A percentile compares a stretch with the other conserved stretches of the same genome.
phyloP scores from a whole-genome alignment of 352 stramenopile species.

The Globisporangium nagaii region DNA sequence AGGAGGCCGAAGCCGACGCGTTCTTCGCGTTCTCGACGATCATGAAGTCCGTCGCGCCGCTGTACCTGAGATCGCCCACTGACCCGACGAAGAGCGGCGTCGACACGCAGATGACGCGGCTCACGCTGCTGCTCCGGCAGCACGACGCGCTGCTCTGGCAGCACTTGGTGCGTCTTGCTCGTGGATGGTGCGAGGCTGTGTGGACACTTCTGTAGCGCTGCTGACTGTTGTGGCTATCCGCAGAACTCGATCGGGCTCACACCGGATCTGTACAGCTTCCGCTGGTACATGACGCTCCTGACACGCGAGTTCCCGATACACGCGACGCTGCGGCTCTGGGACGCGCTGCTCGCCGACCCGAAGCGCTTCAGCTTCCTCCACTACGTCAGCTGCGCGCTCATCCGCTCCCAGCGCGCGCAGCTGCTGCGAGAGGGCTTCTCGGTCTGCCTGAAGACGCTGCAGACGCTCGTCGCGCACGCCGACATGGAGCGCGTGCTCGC shows the following conservation, averaged over 20 bases:
- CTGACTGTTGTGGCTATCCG: constrained; percentile 2
- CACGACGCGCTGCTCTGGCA: constrained; percentile 61
- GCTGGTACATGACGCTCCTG: constrained; percentile 71
- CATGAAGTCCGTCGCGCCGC: constrained; percentile 37
- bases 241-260: constrained; percentile 63
- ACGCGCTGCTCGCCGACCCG: constrained; percentile 47
- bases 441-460: constrained; percentile 32
- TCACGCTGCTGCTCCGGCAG: constrained; percentile 43
- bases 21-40: constrained; percentile 50
- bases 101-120: constrained; percentile 50
- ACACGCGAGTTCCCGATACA: constrained; percentile 55
- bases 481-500: constrained; percentile 32
- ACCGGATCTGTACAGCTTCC: constrained; percentile 60
- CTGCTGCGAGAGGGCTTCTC: constrained; percentile 41
- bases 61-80: constrained; percentile 34
- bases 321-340: constrained; percentile 52
- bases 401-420: constrained; percentile 37
- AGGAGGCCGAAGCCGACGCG: constrained; percentile 42
- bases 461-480: constrained; percentile 23
- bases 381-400: constrained; percentile 52
- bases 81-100: constrained; percentile 47
- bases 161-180: constrained; percentile 36
- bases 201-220: no score
- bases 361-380: constrained; percentile 69
- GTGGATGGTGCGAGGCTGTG: no score